A percentile compares a stretch with the other conserved stretches of the same genome.
phyloP scores from a whole-genome alignment of 139 green algal genomes.

The Chlamydomonas sp. region DNA sequence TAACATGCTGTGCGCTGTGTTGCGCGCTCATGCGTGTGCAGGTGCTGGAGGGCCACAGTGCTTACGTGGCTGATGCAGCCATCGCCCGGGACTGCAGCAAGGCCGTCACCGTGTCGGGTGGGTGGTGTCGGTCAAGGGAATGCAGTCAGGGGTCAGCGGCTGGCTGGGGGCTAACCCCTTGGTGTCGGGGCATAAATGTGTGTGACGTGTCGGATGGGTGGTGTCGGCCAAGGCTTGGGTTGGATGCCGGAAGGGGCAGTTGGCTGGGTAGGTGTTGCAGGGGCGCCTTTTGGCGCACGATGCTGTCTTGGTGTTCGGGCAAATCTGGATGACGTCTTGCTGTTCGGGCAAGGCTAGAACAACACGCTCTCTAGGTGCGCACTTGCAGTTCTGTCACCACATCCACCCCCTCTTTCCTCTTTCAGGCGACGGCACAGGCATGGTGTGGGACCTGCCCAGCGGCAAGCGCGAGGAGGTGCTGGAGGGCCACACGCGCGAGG shows the following conservation, averaged over 20 bases:
- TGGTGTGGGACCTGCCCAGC: slow-evolving; percentile 31
- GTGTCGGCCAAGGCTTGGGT: slow-evolving; percentile 49
- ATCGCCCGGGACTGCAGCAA: slow-evolving; percentile 52
- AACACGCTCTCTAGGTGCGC: neutral
- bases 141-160: too few species aligned
- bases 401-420: neutral
- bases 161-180: too few species aligned
- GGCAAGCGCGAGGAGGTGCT: slow-evolving; percentile 56
- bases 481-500: slow-evolving; percentile 73
- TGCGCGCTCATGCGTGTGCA: neutral
- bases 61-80: slow-evolving; percentile 72
- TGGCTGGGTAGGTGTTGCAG: too few species aligned
- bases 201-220: too few species aligned
- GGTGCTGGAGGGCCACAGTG: slow-evolving; percentile 58
- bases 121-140: slow-evolving; percentile 18
- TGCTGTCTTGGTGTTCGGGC: too few species aligned
- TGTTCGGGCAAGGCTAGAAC: too few species aligned
- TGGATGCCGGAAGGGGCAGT: too few species aligned
- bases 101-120: slow-evolving; percentile 65
- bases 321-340: too few species aligned
- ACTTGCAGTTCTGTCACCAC: neutral
- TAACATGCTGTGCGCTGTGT: neutral
- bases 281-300: too few species aligned
- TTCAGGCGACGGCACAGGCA: slow-evolving; percentile 40
- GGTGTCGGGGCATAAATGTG: too few species aligned